These are phyloP conservation scores for Ustilago cynodontis DNA, from an alignment of 1,284 basidiomycete species.

Conservation along the genomic window DNA sequence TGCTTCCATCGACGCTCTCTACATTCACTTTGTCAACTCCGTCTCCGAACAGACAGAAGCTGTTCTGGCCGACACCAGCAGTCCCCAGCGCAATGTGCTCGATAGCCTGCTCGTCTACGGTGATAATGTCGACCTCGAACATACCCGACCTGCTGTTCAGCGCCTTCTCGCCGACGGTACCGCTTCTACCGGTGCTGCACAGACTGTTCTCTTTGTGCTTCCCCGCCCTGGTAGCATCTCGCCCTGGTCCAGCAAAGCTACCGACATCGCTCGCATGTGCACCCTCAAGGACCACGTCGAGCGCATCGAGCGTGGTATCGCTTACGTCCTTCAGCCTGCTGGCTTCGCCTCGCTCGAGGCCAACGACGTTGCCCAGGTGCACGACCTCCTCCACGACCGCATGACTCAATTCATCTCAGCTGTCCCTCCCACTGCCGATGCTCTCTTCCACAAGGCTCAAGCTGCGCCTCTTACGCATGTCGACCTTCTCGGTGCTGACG, in stretches of 20 bases:
- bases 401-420: slow-evolving; percentile 85
- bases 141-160: slow-evolving; percentile 72
- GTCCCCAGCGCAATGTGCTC: slow-evolving; percentile 75
- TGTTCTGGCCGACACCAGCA: slow-evolving; percentile 73
- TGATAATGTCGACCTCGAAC: slow-evolving; percentile 77
- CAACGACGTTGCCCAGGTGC: slow-evolving; percentile 40
- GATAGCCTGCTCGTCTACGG: slow-evolving; percentile 88
- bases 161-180: slow-evolving; percentile 49
- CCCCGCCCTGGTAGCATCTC: slow-evolving; percentile 75
- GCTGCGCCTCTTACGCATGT: slow-evolving; percentile 82
- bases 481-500: slow-evolving; percentile 71
- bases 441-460: slow-evolving; percentile 79
- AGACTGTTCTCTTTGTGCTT: slow-evolving; percentile 60
- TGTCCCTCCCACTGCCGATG: slow-evolving; percentile 74
- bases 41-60: slow-evolving; percentile 73
- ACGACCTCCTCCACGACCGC: slow-evolving; percentile 76
- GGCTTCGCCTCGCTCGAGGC: slow-evolving; percentile 61
- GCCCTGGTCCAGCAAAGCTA: slow-evolving; percentile 98
- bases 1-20: slow-evolving; percentile 83
- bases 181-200: slow-evolving; percentile 70
- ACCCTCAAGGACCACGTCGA: slow-evolving; percentile 79
- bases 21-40: slow-evolving; percentile 86
- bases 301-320: slow-evolving; percentile 86
- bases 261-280: slow-evolving; percentile 86
- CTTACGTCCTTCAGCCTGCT: slow-evolving; percentile 78